phyloP scores from a whole-genome alignment of 2,329 filamentous ascomycete species.

The Diaporthe capsici region DNA sequence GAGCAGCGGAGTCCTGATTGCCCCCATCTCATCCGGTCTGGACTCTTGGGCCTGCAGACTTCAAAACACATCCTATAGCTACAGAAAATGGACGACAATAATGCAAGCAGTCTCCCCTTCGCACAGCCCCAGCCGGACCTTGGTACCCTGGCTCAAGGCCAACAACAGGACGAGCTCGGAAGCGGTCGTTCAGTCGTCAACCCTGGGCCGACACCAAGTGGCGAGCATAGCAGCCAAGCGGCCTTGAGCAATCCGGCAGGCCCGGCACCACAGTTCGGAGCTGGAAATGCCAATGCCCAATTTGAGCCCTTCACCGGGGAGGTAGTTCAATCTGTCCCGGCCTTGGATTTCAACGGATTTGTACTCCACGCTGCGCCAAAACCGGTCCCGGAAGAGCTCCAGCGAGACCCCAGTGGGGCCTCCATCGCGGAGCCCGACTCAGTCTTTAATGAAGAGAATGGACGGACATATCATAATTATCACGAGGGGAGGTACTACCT shows the following conservation, averaged over 20 bases:
- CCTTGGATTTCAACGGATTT: constrained; percentile 35
- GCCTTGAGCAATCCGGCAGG: neutral
- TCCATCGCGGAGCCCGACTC: constrained; percentile 37
- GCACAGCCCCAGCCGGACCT: neutral
- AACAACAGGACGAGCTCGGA: neutral
- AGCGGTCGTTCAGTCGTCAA: neutral
- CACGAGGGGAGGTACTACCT: constrained; percentile 35
- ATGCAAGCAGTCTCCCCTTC: neutral
- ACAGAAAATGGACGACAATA: constrained; percentile 12
- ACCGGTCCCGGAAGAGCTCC: constrained; percentile 38
- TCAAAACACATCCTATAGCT: neutral
- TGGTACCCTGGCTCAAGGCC: neutral
- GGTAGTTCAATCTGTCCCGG: neutral
- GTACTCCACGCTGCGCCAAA: constrained; percentile 31
- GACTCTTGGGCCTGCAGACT: neutral
- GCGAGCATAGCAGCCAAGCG: neutral
- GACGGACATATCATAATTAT: constrained; percentile 40
- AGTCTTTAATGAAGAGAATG: constrained; percentile 37
- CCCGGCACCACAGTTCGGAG: neutral
- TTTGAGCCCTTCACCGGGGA: neutral
- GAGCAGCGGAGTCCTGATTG: neutral
- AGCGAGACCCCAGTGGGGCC: constrained; percentile 33
- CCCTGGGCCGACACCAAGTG: neutral
- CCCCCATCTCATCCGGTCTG: constrained; percentile 1
- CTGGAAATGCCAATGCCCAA: neutral